phyloP scores from a whole-genome alignment of 1,139 yeast genomes.

The Yamadazyma trypodendri region DNA sequence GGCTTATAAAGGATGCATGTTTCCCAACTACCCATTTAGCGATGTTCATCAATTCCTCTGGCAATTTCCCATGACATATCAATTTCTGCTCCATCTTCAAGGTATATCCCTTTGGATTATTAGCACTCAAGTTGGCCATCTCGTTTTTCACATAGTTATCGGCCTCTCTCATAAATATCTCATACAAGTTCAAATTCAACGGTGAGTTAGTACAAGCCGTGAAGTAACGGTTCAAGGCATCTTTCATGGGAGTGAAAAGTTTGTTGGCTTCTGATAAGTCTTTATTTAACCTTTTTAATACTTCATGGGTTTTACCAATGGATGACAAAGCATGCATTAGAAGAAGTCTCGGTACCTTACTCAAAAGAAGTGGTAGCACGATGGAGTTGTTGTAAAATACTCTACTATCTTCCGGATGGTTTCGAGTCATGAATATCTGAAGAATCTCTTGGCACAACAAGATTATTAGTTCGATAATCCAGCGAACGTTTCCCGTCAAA shows the following conservation, averaged over 20 bases:
- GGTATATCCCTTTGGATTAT: constrained; percentile 31
- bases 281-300: constrained; percentile 45
- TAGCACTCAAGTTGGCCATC: constrained; percentile 19
- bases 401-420: constrained; percentile 21
- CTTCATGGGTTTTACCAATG: constrained; percentile 64
- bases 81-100: constrained; percentile 62
- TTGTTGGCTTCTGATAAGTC: constrained; percentile 42
- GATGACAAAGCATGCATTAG: constrained; percentile 70
- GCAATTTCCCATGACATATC: constrained; percentile 60
- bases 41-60: constrained; percentile 40
- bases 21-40: constrained; percentile 33
- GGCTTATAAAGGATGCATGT: constrained; percentile 30
- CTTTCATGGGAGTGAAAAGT: constrained; percentile 52
- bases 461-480: constrained; percentile 73
- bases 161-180: constrained; percentile 56
- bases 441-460: constrained; percentile 68
- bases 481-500: constrained; percentile 69
- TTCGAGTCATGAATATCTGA: constrained; percentile 28
- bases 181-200: constrained; percentile 58
- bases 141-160: constrained; percentile 38
- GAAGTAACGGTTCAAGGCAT: constrained; percentile 52
- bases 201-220: constrained; percentile 56
- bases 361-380: constrained; percentile 54
- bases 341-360: constrained; percentile 70
- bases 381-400: constrained; percentile 33